Evolutionary conservation across 1,139 yeast genomes (phyloP).

Genomic region (Blastobotrys buckinghamii): DNA sequence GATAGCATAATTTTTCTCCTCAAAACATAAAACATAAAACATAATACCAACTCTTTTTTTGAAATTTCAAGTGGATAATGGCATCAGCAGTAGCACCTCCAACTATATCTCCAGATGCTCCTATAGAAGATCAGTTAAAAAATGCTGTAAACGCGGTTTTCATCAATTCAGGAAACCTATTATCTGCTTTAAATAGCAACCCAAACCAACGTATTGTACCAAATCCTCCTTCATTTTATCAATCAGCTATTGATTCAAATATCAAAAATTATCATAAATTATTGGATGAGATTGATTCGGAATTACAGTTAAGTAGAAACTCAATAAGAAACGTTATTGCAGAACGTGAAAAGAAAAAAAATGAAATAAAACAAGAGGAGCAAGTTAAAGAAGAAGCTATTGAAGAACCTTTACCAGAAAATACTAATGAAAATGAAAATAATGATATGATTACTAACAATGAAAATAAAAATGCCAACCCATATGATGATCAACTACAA

Average conservation of each 20-base stretch:
- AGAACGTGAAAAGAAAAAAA: not conserved
- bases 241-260: slow-evolving; percentile 22
- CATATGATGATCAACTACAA: not conserved
- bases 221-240: slow-evolving; percentile 24
- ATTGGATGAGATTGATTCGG: slow-evolving; percentile 24
- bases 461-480: not conserved
- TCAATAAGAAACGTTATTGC: slow-evolving; percentile 9
- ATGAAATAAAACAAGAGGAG: slow-evolving; percentile 8
- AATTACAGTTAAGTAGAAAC: slow-evolving; percentile 21
- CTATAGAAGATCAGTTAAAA: slow-evolving; percentile 4
- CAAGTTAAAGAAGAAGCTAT: slow-evolving; percentile 3
- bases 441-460: not conserved
- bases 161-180: slow-evolving; percentile 24
- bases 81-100: not conserved
- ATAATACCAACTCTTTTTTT: too few species aligned
- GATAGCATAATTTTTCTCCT: too few species aligned
- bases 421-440: not conserved
- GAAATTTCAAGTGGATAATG: too few species aligned
- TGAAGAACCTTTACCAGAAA: not conserved
- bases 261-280: slow-evolving; percentile 20
- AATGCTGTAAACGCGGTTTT: slow-evolving; percentile 14
- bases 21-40: not conserved
- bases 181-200: slow-evolving; percentile 20
- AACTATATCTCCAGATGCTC: not conserved
- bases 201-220: slow-evolving; percentile 22